Conservation (phyloP, 495 filamentous ascomycete genomes). For the Annulohypoxylon moriforme region DNA sequence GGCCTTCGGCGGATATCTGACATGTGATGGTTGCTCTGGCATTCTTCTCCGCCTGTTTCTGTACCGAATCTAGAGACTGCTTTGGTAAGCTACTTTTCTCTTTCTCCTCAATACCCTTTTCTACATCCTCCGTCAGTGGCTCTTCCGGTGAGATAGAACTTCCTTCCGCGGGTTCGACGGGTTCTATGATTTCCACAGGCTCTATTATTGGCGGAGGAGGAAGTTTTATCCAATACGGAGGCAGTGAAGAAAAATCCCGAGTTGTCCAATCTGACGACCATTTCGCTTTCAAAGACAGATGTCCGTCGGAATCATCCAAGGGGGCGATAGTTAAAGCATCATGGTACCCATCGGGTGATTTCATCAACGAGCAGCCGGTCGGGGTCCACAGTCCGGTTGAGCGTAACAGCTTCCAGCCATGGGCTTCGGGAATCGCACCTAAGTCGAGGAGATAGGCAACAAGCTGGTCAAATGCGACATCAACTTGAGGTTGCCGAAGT, state of each 20-base stretch:
- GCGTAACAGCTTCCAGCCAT: slow-evolving; percentile 68
- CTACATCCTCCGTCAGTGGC: slow-evolving; percentile 6
- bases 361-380: slow-evolving; percentile 67
- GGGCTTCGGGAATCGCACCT: slow-evolving; percentile 68
- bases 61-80: slow-evolving; percentile 52
- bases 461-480: slow-evolving; percentile 71
- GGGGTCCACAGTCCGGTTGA: slow-evolving; percentile 73
- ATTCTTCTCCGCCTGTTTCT: slow-evolving; percentile 40
- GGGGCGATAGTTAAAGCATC: slow-evolving; percentile 66
- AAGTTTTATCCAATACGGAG: slow-evolving; percentile 71
- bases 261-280: slow-evolving; percentile 70
- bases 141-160: slow-evolving; percentile 4
- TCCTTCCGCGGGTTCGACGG: slow-evolving; percentile 1
- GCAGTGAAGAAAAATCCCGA: slow-evolving; percentile 62
- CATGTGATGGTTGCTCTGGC: slow-evolving; percentile 53
- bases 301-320: slow-evolving; percentile 71
- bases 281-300: slow-evolving; percentile 65
- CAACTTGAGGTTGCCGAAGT: slow-evolving; percentile 71
- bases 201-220: slow-evolving; percentile 47
- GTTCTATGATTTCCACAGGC: slow-evolving; percentile 6
- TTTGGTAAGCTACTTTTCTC: slow-evolving; percentile 41
- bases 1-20: slow-evolving; percentile 57
- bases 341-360: slow-evolving; percentile 62
- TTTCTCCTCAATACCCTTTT: slow-evolving; percentile 21
- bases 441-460: slow-evolving; percentile 71